Percentiles rank a stretch among this genome's conserved stretches.
These are phyloP conservation scores for Verticillium alfalfae DNA, from an alignment of 2,329 filamentous ascomycete species.

Conservation along the genomic window DNA sequence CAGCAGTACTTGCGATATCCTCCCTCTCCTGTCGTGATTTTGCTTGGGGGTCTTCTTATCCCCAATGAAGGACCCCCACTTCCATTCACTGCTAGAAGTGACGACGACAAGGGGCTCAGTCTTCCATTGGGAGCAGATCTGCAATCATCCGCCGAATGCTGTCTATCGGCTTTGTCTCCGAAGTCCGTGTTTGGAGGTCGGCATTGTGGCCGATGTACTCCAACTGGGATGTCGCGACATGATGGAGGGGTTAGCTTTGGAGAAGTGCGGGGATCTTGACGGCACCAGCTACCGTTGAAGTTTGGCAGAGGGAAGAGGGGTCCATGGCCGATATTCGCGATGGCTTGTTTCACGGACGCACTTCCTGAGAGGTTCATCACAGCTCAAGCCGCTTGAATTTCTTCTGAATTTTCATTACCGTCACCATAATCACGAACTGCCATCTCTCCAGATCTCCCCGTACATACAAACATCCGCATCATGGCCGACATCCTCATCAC, in stretches of 20 bases:
- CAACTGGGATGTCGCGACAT: background rate
- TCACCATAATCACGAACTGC: no score
- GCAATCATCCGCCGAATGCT: background rate
- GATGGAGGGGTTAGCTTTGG: background rate
- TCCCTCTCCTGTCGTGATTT: no score
- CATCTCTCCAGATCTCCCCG: no score
- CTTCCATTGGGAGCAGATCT: background rate
- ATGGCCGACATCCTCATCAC: slow-evolving; percentile 47
- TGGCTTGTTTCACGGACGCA: no score
- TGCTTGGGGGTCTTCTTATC: background rate
- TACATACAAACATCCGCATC: background rate
- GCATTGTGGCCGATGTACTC: background rate
- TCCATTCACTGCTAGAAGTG: background rate
- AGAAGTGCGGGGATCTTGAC: background rate
- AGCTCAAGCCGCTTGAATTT: no score
- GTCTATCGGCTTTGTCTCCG: slow-evolving; percentile 6
- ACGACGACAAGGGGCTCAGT: background rate
- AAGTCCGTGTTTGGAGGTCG: background rate
- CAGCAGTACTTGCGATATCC: no score
- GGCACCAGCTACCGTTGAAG: background rate
- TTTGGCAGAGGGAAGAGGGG: background rate
- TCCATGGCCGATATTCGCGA: background rate
- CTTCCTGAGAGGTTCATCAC: no score
- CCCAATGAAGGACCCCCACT: background rate
- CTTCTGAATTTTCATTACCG: no score